phyloP scores from a whole-genome alignment of 495 filamentous ascomycete genomes.

The Talaromyces adpressus region DNA sequence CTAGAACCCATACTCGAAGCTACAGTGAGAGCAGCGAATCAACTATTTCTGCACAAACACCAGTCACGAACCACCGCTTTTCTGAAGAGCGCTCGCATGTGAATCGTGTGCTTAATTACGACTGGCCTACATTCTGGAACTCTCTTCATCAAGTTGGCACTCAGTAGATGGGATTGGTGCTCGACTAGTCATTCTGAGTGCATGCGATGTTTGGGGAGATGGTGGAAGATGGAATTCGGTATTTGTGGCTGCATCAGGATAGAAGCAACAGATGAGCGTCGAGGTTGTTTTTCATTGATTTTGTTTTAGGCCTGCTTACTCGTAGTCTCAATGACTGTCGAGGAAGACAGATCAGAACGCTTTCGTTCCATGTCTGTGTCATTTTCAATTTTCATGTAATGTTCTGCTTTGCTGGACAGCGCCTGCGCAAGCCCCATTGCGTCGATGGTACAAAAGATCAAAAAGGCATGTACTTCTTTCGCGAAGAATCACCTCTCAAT shows the following conservation, averaged over 20 bases:
- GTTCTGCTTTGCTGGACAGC: background rate
- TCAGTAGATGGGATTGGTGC: background rate
- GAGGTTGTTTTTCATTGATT: background rate
- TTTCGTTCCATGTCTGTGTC: background rate
- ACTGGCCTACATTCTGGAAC: slow-evolving; percentile 3
- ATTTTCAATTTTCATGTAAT: background rate
- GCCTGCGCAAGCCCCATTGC: too few relatives aligned
- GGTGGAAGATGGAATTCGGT: background rate
- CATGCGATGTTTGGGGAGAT: background rate
- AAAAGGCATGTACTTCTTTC: background rate
- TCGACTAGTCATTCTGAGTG: background rate
- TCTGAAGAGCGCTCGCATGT: background rate
- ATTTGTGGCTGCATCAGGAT: background rate
- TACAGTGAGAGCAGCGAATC: background rate
- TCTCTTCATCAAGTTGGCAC: background rate
- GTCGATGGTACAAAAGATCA: background rate
- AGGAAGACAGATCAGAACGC: background rate
- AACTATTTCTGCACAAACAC: background rate
- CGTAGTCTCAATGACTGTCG: background rate
- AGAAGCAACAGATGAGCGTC: background rate
- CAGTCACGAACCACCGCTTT: background rate
- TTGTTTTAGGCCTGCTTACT: background rate
- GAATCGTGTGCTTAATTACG: background rate
- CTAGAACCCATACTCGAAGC: background rate
- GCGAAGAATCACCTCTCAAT: background rate